Conservation (phyloP, 2,329 filamentous ascomycete species). For the Colletotrichum theobromicola region DNA sequence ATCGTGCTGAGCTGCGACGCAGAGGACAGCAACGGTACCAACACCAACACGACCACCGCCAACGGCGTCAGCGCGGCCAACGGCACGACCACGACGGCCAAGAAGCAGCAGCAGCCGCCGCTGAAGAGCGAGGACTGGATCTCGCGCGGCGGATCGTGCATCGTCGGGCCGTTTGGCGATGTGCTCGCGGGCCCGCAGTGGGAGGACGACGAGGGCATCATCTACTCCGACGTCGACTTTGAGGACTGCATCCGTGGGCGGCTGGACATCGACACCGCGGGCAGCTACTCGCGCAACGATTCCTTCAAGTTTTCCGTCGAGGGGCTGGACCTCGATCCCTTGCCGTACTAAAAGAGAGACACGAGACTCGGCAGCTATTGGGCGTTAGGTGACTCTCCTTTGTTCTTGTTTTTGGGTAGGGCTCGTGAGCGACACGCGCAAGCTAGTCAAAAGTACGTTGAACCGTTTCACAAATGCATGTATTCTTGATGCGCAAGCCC, state of each 20-base stretch:
- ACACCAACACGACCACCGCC: too few relatives aligned
- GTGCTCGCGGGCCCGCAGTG: constrained; percentile 82
- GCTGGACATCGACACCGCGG: constrained; percentile 83
- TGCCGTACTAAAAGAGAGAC: constrained; percentile 49
- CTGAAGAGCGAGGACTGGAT: constrained; percentile 48
- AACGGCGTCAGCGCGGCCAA: constrained; percentile 12
- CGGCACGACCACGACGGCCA: neutral
- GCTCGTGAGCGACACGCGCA: neutral
- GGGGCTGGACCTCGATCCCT: constrained; percentile 61
- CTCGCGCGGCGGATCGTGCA: constrained; percentile 80
- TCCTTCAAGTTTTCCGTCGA: constrained; percentile 65
- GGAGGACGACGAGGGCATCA: constrained; percentile 74
- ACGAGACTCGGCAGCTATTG: neutral
- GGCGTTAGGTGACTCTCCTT: too few relatives aligned
- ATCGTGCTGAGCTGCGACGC: constrained; percentile 49
- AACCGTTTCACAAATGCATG: constrained; percentile 4
- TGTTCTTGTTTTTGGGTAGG: neutral
- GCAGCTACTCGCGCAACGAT: constrained; percentile 79
- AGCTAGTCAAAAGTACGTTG: neutral
- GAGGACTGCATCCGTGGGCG: constrained; percentile 85
- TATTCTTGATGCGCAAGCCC: constrained; percentile 1
- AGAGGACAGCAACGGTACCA: constrained; percentile 9
- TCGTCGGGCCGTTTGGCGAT: constrained; percentile 81
- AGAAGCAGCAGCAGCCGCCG: neutral
- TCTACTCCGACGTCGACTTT: constrained; percentile 80